Conservation (phyloP, 257 asterid genomes). For the Petunia axillaris region DNA sequence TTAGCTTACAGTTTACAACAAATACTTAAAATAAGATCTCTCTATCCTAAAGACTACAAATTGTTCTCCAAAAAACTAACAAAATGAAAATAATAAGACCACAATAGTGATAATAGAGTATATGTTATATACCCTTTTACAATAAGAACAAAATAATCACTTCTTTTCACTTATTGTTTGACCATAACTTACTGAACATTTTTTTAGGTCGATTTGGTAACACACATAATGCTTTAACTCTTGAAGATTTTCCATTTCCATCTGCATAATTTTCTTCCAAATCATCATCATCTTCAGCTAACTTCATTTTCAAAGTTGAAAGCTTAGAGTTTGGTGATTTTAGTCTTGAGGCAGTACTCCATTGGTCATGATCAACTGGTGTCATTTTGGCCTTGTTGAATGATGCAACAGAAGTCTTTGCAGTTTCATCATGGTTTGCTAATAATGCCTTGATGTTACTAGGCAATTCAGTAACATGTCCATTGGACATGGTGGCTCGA, state of each 20-base stretch:
- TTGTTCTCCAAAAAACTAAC: constrained; percentile 24
- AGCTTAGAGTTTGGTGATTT: constrained; percentile 66
- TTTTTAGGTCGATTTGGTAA: constrained; percentile 63
- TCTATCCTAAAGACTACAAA: constrained; percentile 49
- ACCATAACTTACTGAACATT: constrained; percentile 84
- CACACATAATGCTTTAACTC: constrained; percentile 44
- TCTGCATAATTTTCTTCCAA: constrained; percentile 43
- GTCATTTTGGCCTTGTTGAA: constrained; percentile 34
- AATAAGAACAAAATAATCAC: constrained; percentile 36
- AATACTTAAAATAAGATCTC: constrained; percentile 46
- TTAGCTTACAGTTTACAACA: constrained; percentile 55
- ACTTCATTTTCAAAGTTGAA: constrained; percentile 77
- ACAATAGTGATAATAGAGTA: constrained; percentile 27
- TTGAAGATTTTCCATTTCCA: constrained; percentile 36
- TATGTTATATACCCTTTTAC: constrained; percentile 37
- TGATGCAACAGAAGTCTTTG: constrained; percentile 47
- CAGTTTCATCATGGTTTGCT: constrained; percentile 46
- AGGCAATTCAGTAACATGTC: constrained; percentile 64
- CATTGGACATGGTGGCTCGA: constrained; percentile 69
- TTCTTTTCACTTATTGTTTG: constrained; percentile 57
- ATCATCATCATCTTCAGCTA: constrained; percentile 69
- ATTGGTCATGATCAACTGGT: constrained; percentile 56
- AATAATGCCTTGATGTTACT: constrained; percentile 71
- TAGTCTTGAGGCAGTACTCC: constrained; percentile 62
- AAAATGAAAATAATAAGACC: constrained; percentile 8